These are phyloP conservation scores for Cardamine resedifolia DNA, from an alignment of 345 rosid genomes.

Conservation along the genomic window DNA sequence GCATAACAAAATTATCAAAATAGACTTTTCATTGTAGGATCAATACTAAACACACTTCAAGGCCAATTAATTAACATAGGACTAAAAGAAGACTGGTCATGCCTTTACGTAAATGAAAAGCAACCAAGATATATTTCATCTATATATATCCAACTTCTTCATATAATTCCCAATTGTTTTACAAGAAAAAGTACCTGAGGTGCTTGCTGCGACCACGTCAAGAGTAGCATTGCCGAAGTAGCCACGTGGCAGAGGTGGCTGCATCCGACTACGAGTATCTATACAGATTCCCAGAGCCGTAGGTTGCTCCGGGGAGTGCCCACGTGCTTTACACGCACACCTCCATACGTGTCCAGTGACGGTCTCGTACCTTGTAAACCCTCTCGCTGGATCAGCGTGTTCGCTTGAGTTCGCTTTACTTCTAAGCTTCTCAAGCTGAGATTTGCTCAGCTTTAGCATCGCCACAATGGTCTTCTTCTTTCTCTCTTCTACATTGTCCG, in stretches of 20 bases:
- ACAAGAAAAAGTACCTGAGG: no score
- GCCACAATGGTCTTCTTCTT: conserved; percentile 47
- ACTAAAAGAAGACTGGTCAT: neutral
- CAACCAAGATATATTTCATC: neutral
- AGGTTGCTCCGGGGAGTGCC: conserved; percentile 43
- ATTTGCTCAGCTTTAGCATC: conserved; percentile 46
- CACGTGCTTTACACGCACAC: conserved; percentile 40
- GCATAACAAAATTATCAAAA: neutral
- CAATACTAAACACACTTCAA: neutral
- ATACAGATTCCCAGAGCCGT: conserved; percentile 49
- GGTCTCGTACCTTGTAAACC: conserved; percentile 44
- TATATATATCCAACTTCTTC: neutral
- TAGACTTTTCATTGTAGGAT: neutral
- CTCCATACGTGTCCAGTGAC: conserved; percentile 41
- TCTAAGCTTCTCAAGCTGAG: conserved; percentile 49
- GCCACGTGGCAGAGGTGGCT: conserved; percentile 42
- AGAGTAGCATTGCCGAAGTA: conserved; percentile 48
- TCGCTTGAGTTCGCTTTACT: conserved; percentile 40
- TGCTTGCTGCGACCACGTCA: conserved; percentile 45
- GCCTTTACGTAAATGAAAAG: neutral
- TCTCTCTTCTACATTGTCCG: conserved; percentile 40
- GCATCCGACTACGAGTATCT: conserved; percentile 47
- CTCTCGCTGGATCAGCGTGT: conserved; percentile 12
- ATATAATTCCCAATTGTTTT: neutral
- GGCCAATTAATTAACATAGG: neutral